phyloP scores from a whole-genome alignment of 2,329 filamentous ascomycete species.

The Parastagonospora nodorum region DNA sequence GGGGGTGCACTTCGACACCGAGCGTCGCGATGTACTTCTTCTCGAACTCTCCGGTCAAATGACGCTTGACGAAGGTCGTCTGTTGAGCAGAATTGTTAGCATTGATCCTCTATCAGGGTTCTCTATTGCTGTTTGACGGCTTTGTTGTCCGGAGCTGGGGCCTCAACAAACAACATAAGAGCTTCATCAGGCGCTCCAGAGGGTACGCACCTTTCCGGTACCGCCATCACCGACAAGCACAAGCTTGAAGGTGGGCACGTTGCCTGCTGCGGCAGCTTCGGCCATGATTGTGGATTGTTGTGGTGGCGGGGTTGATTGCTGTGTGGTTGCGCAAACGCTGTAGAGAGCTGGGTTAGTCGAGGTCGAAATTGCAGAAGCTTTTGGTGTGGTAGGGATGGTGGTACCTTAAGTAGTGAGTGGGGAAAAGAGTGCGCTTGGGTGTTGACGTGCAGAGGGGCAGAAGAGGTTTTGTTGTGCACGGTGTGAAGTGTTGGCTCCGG shows the following conservation, averaged over 20 bases:
- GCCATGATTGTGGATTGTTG: slow-evolving; percentile 58
- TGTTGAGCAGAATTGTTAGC: slow-evolving; percentile 51
- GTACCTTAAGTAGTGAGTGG: slow-evolving; percentile 35
- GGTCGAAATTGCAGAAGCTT: slow-evolving; percentile 9
- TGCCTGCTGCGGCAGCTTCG: slow-evolving; percentile 55
- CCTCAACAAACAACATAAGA: not conserved
- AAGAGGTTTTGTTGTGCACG: slow-evolving; percentile 42
- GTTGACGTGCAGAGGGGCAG: slow-evolving; percentile 38
- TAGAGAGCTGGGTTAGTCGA: slow-evolving; percentile 22
- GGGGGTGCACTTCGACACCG: slow-evolving; percentile 98
- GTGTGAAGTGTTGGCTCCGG: slow-evolving; percentile 27
- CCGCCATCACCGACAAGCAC: slow-evolving; percentile 99
- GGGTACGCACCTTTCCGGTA: slow-evolving; percentile 89
- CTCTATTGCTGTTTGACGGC: slow-evolving; percentile 1
- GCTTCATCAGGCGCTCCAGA: not conserved
- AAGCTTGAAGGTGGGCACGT: slow-evolving; percentile 93
- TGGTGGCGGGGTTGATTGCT: slow-evolving; percentile 39
- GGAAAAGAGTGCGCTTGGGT: slow-evolving; percentile 31
- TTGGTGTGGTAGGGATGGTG: slow-evolving; percentile 19
- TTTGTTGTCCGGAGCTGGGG: slow-evolving; percentile 11
- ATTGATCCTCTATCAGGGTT: slow-evolving; percentile 1
- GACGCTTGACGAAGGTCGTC: slow-evolving; percentile 99
- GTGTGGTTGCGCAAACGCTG: slow-evolving; percentile 35
- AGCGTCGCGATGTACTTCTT: slow-evolving; percentile 99
- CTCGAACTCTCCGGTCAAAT: slow-evolving; percentile 99